phyloP scores from a whole-genome alignment of 805 yeast species.

The Candida incommunis region DNA sequence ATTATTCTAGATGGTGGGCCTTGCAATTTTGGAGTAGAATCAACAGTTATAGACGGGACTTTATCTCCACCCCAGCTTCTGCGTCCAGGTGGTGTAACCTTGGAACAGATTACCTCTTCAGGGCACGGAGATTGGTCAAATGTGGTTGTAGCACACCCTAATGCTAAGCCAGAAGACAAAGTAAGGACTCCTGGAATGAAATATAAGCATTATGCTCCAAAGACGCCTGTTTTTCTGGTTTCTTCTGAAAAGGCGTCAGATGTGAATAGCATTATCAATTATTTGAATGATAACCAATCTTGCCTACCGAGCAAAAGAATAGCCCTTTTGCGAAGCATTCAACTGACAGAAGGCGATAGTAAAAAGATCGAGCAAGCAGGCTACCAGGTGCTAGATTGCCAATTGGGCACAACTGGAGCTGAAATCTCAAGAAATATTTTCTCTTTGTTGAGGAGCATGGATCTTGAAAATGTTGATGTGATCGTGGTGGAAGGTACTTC shows the following conservation, averaged over 20 bases:
- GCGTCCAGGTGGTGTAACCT: conserved; percentile 87
- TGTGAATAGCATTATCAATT: conserved; percentile 6
- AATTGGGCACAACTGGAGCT: conserved; percentile 33
- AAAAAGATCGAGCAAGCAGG: conserved; percentile 3
- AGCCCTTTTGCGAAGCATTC: conserved; percentile 37
- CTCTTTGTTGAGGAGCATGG: conserved; percentile 58
- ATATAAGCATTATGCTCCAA: conserved; percentile 88
- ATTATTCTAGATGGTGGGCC: conserved; percentile 82
- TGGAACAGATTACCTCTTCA: conserved; percentile 49
- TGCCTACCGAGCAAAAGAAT: conserved; percentile 15
- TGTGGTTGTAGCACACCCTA: conserved; percentile 42
- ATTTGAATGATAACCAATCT: conserved; percentile 12
- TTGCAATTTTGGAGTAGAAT: conserved; percentile 80
- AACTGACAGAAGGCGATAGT: conserved; percentile 16
- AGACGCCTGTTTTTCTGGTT: conserved; percentile 64
- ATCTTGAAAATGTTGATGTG: conserved; percentile 48
- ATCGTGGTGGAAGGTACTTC: conserved; percentile 77
- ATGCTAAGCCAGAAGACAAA: conserved; percentile 37
- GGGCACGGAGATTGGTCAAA: conserved; percentile 63
- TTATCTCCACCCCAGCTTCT: conserved; percentile 72
- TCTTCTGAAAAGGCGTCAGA: conserved; percentile 29
- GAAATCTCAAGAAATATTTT: conserved; percentile 70
- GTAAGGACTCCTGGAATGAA: conserved; percentile 98
- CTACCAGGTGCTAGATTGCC: conserved; percentile 9
- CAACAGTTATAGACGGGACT: conserved; percentile 88